Evolutionary conservation across 805 yeast genomes (phyloP), one percentile per base, ranked within the genome.

Genomic region (Wickerhamomyces strasburgensis): DNA sequence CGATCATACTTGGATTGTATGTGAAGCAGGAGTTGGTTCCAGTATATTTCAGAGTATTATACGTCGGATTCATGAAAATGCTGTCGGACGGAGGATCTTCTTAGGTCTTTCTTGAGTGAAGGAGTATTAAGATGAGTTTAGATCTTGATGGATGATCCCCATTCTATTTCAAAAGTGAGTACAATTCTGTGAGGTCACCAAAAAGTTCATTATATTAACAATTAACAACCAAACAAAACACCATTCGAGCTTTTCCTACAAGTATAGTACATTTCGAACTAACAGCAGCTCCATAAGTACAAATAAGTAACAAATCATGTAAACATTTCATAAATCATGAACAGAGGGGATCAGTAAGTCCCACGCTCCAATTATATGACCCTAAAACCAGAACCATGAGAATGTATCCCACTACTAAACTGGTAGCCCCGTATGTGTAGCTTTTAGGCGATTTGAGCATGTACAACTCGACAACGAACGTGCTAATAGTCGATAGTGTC

Each of bases 391-490:
- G 39, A 3, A 87, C 57, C 37, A 75, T 60, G 1, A 75, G 24
- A 4, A 60, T 36, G 52, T 74, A 84, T 13, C 80, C 68, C 0
- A 62, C 37, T 2, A 58, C 48, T 2, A 85, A 49, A 13, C 84
- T 70, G 0, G 53, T 38, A 1, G 59, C 18, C 5, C 73, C 81
- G 54, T 88, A 88, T 6, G 57, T 40, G 37, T 77, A 71, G 5
- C 75, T 60, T 40, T 61, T 42, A 13, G 52, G 27, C 5, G 65
- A 47, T 10, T 54, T 58, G 32, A 71, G 43, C 4, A 59, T 56
- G 38, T 57, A 66, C 27, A 85, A 57, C 56, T 88, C 97, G 29
- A 72, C 77, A 7, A 84, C 70, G 47, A 87, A 83, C 1, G 96
- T 83, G 38, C 90, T 80, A 27, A 85, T 73, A 0, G 96, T 84